phyloP scores from a whole-genome alignment of 768 basidiomycete genomes.

The Leccinum disarticulatum region DNA sequence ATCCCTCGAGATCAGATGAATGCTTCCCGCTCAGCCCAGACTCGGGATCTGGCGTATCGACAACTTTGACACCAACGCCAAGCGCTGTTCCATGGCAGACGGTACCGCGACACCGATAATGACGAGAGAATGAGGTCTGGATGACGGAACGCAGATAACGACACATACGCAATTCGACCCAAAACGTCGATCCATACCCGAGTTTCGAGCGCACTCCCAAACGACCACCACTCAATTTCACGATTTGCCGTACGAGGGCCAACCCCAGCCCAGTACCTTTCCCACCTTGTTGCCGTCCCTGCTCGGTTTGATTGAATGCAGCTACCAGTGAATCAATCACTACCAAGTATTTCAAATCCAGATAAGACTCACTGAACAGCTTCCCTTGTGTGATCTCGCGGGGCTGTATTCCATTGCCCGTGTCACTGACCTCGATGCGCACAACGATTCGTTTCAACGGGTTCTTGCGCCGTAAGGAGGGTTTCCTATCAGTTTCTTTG shows the following conservation, averaged over 20 bases:
- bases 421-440: constrained; percentile 83
- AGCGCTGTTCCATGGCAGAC: constrained; percentile 39
- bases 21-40: constrained; percentile 22
- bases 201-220: constrained; percentile 66
- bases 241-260: constrained; percentile 76
- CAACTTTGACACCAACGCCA: constrained; percentile 63
- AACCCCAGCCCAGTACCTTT: constrained; percentile 75
- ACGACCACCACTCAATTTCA: constrained; percentile 71
- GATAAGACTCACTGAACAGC: constrained; percentile 58
- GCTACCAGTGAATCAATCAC: constrained; percentile 36
- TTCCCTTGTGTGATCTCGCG: constrained; percentile 71
- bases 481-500: not conserved
- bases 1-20: constrained; percentile 24
- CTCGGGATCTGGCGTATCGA: constrained; percentile 30
- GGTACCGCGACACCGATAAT: constrained; percentile 9
- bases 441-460: constrained; percentile 68
- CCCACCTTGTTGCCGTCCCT: constrained; percentile 70
- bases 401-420: constrained; percentile 61
- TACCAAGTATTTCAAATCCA: not conserved
- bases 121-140: constrained; percentile 12
- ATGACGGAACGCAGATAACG: constrained; percentile 12
- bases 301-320: constrained; percentile 78
- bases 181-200: constrained; percentile 79
- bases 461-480: constrained; percentile 1
- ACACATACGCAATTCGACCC: constrained; percentile 71